Percentiles rank a stretch among this genome's conserved stretches.
These are phyloP conservation scores for Proliferodiscus dingleyae DNA, from an alignment of 2,329 filamentous ascomycete species.

Conservation along the genomic window DNA sequence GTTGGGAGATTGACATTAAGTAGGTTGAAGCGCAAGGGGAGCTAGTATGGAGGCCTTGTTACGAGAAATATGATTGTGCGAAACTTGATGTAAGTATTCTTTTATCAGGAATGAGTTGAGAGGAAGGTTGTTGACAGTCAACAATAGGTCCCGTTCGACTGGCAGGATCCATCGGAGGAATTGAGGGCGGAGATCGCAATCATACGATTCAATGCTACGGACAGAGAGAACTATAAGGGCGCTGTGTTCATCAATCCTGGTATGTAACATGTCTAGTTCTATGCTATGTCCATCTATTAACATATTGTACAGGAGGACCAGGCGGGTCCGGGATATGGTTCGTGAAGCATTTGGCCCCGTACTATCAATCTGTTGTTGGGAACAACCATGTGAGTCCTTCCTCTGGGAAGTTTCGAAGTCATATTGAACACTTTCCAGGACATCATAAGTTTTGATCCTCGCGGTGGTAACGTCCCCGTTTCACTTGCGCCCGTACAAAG, in stretches of 20 bases:
- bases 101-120: not conserved
- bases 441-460: constrained; percentile 47
- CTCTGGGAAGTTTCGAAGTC: not conserved
- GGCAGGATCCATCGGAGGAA: constrained; percentile 18
- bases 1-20: not conserved
- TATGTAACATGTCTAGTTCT: not conserved
- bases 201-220: constrained; percentile 18
- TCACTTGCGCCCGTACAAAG: too few relatives aligned
- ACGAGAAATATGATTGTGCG: constrained; percentile 21
- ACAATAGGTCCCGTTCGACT: constrained; percentile 19
- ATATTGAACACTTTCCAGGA: constrained; percentile 33
- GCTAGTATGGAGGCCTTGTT: constrained; percentile 21
- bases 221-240: constrained; percentile 17
- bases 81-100: constrained; percentile 18
- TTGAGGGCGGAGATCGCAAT: constrained; percentile 16
- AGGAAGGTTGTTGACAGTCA: not conserved
- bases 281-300: not conserved
- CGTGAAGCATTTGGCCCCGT: constrained; percentile 16
- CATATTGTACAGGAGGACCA: constrained; percentile 33
- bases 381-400: constrained; percentile 37
- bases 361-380: constrained; percentile 41
- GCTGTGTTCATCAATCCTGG: constrained; percentile 20
- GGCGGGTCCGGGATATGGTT: constrained; percentile 40
- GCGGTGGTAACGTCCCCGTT: constrained; percentile 39
- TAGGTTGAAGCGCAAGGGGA: constrained; percentile 8